Conservation (phyloP, 2,329 filamentous ascomycete species). For the Harringtonia lauricola region DNA sequence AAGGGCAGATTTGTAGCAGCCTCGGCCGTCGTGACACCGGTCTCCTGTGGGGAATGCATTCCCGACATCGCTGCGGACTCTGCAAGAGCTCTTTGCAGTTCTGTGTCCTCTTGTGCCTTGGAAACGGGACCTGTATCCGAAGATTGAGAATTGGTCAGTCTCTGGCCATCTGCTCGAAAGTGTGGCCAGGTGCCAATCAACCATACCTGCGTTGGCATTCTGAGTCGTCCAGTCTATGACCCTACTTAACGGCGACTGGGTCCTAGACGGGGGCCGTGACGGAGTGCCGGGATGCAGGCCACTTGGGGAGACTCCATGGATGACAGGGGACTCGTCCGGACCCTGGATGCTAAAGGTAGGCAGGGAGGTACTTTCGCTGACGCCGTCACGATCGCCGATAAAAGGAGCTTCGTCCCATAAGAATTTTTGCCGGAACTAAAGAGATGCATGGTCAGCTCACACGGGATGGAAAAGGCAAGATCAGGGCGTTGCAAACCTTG, state of each 20-base stretch:
- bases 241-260: constrained; percentile 43
- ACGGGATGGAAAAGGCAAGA: too few species aligned
- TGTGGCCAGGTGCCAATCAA: neutral
- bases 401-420: constrained; percentile 47
- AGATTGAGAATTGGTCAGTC: too few species aligned
- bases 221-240: constrained; percentile 35
- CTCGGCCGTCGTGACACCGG: constrained; percentile 29
- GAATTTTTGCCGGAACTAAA: constrained; percentile 36
- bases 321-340: constrained; percentile 30
- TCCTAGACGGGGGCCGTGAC: constrained; percentile 52
- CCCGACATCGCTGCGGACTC: constrained; percentile 44
- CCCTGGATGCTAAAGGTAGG: constrained; percentile 46
- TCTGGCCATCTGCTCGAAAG: neutral
- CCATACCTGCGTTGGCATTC: constrained; percentile 11
- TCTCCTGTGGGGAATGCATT: constrained; percentile 34
- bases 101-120: constrained; percentile 37
- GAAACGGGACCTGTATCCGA: constrained; percentile 14
- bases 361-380: constrained; percentile 4
- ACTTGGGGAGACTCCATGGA: constrained; percentile 32
- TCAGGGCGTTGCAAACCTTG: too few species aligned
- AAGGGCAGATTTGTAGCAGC: constrained; percentile 26
- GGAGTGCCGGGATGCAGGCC: constrained; percentile 34
- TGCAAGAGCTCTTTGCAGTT: constrained; percentile 44
- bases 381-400: constrained; percentile 38
- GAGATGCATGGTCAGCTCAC: neutral